Base-by-base conservation (phyloP, 1,139 yeast genomes). In the Zygosaccharomyces pseudobailii region DNA sequence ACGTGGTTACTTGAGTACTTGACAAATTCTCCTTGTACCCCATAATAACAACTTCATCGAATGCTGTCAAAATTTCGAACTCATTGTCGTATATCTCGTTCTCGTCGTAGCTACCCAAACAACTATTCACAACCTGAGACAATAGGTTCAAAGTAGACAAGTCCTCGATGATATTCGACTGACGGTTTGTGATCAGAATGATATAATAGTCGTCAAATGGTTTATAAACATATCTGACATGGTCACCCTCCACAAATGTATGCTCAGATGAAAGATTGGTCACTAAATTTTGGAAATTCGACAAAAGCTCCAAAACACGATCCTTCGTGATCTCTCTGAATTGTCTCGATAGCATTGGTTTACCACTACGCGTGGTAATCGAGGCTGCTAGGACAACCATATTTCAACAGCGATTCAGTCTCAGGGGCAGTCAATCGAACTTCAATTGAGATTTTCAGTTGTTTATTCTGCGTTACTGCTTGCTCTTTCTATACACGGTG, bases 201-300 rank as follows among this genome's bases (percentile, higher is more conserved):
- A 92, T 86, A 68, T 89, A 92, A 53, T 88, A 81, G 58, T 90
- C 97, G 65, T 94, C 98, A 62, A 94, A 77, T 45, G 98, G 97
- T 68, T 89, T 97, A 70, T 88, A 94, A 45, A 94, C 95, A 65
- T 87, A 94, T 68, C 99, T 82, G 42, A 89, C 94, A 57, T 80
- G 81, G 48, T 87, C 96, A 63, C 88, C 96, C 68, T 94, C 98
- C 36, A 89, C 95, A 5, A 95, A 86, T 42, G 98, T 92, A 66
- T 90, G 96, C 71, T 89, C 96, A 42, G 86, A 78, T 49, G 84
- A 80, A 36, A 77, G 71, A 52, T 78, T 82, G 45, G 87, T 78
- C 50, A 90, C 79, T 60, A 92, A 75, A 54, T 84, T 74, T 45
- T 97, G 96, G 69, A 92, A 89, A 59, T 83, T 85, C 34, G 97